Conservation (phyloP, 306 rosid species). For the Citrullus amarus region DNA sequence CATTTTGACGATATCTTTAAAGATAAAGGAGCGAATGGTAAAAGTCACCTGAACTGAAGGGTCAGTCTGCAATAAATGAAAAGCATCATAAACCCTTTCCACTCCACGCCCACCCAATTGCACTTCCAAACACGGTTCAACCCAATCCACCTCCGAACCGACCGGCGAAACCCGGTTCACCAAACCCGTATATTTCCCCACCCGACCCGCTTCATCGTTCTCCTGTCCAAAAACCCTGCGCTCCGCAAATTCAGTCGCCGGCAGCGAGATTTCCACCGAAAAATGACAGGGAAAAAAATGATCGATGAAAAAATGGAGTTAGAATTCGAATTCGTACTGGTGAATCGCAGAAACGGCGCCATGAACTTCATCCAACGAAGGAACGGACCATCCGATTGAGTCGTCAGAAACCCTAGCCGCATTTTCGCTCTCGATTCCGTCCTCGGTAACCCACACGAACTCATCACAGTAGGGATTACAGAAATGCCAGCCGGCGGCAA, state of each 20-base stretch:
- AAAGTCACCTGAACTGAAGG: conserved; percentile 51
- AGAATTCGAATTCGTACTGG: conserved; percentile 16
- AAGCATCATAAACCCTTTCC: conserved; percentile 42
- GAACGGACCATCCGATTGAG: conserved; percentile 24
- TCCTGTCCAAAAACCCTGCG: conserved; percentile 39
- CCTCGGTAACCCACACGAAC: conserved; percentile 31
- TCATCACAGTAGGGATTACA: conserved; percentile 18
- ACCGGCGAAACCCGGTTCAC: conserved; percentile 20
- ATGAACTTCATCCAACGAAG: conserved; percentile 39
- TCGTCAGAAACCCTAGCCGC: conserved; percentile 13
- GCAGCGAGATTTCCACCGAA: background rate
- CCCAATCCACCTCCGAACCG: conserved; percentile 43
- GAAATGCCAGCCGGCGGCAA: background rate
- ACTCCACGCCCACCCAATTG: conserved; percentile 19
- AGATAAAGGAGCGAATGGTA: background rate
- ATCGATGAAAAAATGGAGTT: background rate
- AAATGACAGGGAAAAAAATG: background rate
- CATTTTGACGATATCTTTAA: background rate
- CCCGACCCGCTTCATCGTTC: conserved; percentile 23
- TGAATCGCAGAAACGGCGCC: conserved; percentile 35
- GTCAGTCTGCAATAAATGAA: conserved; percentile 59
- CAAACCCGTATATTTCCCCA: conserved; percentile 18
- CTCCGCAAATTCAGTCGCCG: background rate
- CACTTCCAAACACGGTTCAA: conserved; percentile 39
- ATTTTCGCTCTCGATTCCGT: conserved; percentile 16